phyloP scores from a whole-genome alignment of 1,139 yeast species.

The Entelexis paramagnoliae region DNA sequence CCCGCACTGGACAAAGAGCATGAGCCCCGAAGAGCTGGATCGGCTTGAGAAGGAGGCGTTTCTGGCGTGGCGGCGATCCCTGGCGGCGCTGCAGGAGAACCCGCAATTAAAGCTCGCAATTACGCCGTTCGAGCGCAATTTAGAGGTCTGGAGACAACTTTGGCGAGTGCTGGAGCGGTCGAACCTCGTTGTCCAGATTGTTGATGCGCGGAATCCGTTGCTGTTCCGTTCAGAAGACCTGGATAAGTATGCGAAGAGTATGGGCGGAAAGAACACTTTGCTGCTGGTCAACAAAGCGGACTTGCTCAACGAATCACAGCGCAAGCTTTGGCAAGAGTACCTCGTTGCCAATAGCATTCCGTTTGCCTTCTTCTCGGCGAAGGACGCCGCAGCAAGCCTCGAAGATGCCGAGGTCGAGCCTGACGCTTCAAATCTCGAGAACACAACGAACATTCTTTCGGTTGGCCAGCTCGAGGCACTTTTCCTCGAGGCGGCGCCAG shows the following conservation, averaged over 20 bases:
- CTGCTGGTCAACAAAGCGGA: constrained; percentile 92
- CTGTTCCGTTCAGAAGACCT: constrained; percentile 83
- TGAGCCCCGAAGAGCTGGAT: constrained; percentile 69
- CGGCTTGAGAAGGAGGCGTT: constrained; percentile 85
- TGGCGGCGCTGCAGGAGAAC: constrained; percentile 74
- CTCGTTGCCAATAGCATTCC: constrained; percentile 58
- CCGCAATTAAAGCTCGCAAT: constrained; percentile 55
- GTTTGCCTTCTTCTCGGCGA: constrained; percentile 90
- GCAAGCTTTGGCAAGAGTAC: constrained; percentile 79
- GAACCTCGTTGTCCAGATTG: constrained; percentile 91
- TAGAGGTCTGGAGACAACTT: constrained; percentile 96
- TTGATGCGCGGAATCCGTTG: constrained; percentile 92
- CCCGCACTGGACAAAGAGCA: constrained; percentile 70
- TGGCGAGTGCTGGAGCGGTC: constrained; percentile 98
- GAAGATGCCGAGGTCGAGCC: constrained; percentile 22
- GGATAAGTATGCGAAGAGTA: constrained; percentile 68
- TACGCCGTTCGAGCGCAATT: constrained; percentile 93
- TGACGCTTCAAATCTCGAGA: constrained; percentile 19
- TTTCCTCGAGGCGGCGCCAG: constrained; percentile 72
- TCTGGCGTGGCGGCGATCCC: constrained; percentile 82
- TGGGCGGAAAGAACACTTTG: constrained; percentile 55
- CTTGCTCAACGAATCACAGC: constrained; percentile 62
- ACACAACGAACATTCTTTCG: constrained; percentile 56
- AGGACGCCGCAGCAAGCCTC: constrained; percentile 29
- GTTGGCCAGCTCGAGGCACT: constrained; percentile 78